A percentile compares a stretch with the other conserved stretches of the same genome.
Evolutionary conservation across 202 grass and related monocot species (phyloP).

Genomic region (Setaria viridis): DNA sequence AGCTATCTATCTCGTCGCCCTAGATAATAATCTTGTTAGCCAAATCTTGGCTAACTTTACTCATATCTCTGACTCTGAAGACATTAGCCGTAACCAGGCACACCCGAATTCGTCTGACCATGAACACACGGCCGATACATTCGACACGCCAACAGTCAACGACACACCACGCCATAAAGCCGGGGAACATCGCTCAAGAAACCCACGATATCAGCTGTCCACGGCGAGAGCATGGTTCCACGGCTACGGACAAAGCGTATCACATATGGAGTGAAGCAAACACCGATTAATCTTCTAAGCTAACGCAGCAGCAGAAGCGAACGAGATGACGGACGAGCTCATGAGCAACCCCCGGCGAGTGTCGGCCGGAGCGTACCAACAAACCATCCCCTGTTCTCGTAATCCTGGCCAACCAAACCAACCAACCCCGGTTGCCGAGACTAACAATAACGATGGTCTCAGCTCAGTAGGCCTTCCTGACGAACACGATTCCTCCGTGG

Average conservation of each 20-base stretch:
- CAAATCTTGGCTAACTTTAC: background rate
- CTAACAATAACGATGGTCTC: background rate
- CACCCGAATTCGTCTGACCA: background rate
- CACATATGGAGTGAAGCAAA: background rate
- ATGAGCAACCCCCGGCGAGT: background rate
- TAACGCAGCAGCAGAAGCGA: background rate
- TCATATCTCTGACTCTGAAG: too few species aligned
- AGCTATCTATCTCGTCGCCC: background rate
- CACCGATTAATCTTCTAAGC: background rate
- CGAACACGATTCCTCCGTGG: conserved; percentile 18
- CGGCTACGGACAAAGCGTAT: conserved; percentile 17
- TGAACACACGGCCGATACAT: background rate
- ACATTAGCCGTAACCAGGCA: too few species aligned
- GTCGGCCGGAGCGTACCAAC: background rate
- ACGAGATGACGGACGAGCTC: background rate
- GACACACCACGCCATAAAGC: background rate
- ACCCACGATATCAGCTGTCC: background rate
- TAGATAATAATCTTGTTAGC: background rate
- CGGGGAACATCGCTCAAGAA: background rate
- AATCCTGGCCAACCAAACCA: background rate
- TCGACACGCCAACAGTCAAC: background rate
- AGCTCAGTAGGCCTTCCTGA: background rate
- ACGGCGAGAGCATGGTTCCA: background rate
- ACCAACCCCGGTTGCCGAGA: background rate
- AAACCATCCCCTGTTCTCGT: background rate